A percentile compares a stretch with the other conserved stretches of the same genome.
phyloP scores from a whole-genome alignment of 306 rosid genomes.

The Vigna unguiculata region DNA sequence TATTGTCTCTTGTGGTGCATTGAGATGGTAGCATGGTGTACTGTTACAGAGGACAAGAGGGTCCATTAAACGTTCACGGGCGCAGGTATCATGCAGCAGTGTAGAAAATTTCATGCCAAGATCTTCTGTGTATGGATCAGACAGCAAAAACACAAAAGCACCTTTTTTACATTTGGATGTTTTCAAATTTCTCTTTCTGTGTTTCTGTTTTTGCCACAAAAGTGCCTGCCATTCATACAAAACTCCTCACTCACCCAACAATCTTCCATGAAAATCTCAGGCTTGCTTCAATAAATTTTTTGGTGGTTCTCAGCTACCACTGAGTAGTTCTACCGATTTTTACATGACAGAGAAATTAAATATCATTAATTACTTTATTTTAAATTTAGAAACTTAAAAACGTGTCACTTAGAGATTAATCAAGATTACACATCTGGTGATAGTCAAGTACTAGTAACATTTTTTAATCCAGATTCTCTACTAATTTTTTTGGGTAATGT shows the following conservation, averaged over 20 bases:
- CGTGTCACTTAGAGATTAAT: too few relatives aligned
- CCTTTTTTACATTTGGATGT: slow-evolving; percentile 28
- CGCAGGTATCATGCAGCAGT: slow-evolving; percentile 6
- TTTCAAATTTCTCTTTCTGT: not conserved
- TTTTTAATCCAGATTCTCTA: too few relatives aligned
- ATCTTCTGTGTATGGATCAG: slow-evolving; percentile 29
- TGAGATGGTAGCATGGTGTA: not conserved
- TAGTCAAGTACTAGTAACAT: too few relatives aligned
- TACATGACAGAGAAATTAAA: too few relatives aligned
- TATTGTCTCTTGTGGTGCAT: not conserved
- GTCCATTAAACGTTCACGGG: slow-evolving; percentile 50
- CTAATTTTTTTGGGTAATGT: too few relatives aligned
- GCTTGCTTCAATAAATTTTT: too few relatives aligned
- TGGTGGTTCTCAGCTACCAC: too few relatives aligned
- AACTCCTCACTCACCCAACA: slow-evolving; percentile 22
- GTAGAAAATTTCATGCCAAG: slow-evolving; percentile 24
- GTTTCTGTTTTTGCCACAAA: not conserved
- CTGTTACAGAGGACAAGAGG: slow-evolving; percentile 28
- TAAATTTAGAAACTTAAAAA: too few relatives aligned
- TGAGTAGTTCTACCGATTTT: too few relatives aligned
- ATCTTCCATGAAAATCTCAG: slow-evolving; percentile 23
- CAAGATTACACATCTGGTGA: too few relatives aligned
- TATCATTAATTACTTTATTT: too few relatives aligned
- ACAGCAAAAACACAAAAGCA: slow-evolving; percentile 29
- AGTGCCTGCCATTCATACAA: slow-evolving; percentile 18